Evolutionary conservation across 2,329 filamentous ascomycete species (phyloP).

Genomic region (Ophiocordyceps robertsii): DNA sequence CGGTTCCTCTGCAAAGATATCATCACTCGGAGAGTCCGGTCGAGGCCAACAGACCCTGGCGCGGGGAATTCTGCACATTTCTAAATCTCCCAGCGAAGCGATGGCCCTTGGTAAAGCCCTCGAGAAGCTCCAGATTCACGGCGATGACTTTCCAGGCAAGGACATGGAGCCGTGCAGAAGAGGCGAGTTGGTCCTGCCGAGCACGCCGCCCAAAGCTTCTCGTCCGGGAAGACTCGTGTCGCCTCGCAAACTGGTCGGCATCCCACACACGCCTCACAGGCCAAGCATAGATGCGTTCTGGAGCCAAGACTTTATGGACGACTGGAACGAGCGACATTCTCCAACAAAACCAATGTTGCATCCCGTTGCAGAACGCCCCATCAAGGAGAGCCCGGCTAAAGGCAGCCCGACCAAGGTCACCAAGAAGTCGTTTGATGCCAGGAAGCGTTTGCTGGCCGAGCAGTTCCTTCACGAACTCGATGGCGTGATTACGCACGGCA

Average conservation of each 20-base stretch:
- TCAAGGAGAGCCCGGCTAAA: slow-evolving; percentile 10
- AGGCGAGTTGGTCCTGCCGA: slow-evolving; percentile 3
- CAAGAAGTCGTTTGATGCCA: slow-evolving; percentile 48
- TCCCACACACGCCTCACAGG: slow-evolving; percentile 40
- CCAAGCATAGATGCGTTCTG: slow-evolving; percentile 45
- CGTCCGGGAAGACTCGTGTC: slow-evolving; percentile 13
- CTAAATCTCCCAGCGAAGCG: not conserved
- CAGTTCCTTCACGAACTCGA: slow-evolving; percentile 60
- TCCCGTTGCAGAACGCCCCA: slow-evolving; percentile 2
- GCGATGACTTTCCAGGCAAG: not conserved
- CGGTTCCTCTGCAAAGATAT: not conserved
- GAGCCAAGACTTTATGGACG: slow-evolving; percentile 43
- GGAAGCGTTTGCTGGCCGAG: slow-evolving; percentile 49
- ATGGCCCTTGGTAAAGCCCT: not conserved
- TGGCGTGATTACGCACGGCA: slow-evolving; percentile 42
- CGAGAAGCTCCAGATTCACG: not conserved
- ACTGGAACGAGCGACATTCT: slow-evolving; percentile 51
- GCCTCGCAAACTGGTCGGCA: slow-evolving; percentile 18
- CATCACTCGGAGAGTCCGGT: not conserved
- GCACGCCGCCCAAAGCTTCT: slow-evolving; percentile 9
- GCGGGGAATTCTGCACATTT: not conserved
- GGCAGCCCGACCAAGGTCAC: slow-evolving; percentile 16
- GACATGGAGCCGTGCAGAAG: not conserved
- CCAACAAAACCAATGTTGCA: slow-evolving; percentile 26
- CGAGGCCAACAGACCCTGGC: not conserved